Percentiles rank a stretch among this genome's conserved stretches.
Evolutionary conservation across 805 yeast genomes (phyloP).

Genomic region (Saturnispora diversa): DNA sequence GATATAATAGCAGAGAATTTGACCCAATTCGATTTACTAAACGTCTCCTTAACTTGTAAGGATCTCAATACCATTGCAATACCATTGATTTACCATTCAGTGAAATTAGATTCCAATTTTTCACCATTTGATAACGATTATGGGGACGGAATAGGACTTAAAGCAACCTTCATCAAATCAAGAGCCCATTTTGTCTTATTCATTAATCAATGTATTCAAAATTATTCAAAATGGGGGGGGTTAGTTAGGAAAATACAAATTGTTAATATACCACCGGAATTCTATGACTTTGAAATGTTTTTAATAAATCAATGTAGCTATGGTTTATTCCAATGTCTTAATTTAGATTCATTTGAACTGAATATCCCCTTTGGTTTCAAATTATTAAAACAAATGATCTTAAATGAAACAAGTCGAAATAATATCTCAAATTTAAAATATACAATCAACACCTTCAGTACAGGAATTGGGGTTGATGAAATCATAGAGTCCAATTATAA

Average conservation of each 20-base stretch:
- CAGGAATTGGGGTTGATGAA: background rate
- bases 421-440: slow-evolving; percentile 8
- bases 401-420: slow-evolving; percentile 4
- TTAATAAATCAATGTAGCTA: background rate
- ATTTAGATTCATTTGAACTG: slow-evolving; percentile 5
- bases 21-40: slow-evolving; percentile 23
- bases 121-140: slow-evolving; percentile 24
- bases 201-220: slow-evolving; percentile 1
- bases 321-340: slow-evolving; percentile 2
- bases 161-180: slow-evolving; percentile 12
- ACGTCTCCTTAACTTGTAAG: slow-evolving; percentile 13
- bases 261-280: slow-evolving; percentile 21
- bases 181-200: slow-evolving; percentile 9
- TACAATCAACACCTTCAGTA: slow-evolving; percentile 8
- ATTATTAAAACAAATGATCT: slow-evolving; percentile 12
- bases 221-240: slow-evolving; percentile 1
- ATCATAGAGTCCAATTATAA: background rate
- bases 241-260: slow-evolving; percentile 13
- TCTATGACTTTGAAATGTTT: slow-evolving; percentile 23
- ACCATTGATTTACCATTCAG: slow-evolving; percentile 16
- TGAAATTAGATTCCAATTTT: slow-evolving; percentile 22
- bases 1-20: slow-evolving; percentile 14
- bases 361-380: slow-evolving; percentile 15
- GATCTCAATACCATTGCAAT: slow-evolving; percentile 11
- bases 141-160: slow-evolving; percentile 12